Evolutionary conservation across 2,329 filamentous ascomycete genomes (phyloP).

Genomic region (Juglanconis juglandina): DNA sequence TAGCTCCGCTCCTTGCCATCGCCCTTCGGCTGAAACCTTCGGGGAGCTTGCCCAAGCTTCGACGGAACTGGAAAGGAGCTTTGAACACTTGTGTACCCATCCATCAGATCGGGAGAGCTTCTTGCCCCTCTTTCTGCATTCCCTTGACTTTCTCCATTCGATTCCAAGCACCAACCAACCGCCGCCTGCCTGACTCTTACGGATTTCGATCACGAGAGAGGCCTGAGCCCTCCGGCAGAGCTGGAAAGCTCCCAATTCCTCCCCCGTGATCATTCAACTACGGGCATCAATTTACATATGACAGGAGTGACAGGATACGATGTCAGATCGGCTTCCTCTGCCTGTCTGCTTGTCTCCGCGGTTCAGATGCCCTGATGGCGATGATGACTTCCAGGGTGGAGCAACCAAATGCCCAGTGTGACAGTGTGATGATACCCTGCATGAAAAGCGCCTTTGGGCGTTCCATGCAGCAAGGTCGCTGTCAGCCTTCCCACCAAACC

Average conservation of each 20-base stretch:
- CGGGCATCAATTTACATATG: not conserved
- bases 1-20: not conserved
- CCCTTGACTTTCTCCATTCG: not conserved
- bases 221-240: not conserved
- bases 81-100: too few species aligned
- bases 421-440: conserved; percentile 6
- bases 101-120: not conserved
- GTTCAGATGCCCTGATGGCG: too few species aligned
- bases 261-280: not conserved
- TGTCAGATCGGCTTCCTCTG: not conserved
- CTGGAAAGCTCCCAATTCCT: not conserved
- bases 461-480: conserved; percentile 11
- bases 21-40: conserved; percentile 12
- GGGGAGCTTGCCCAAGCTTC: conserved; percentile 1
- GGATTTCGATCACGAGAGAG: not conserved
- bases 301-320: not conserved
- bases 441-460: conserved; percentile 10
- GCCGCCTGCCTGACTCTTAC: not conserved
- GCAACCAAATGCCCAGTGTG: not conserved
- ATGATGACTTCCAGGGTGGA: not conserved
- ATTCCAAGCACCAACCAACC: not conserved
- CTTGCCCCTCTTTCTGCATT: not conserved
- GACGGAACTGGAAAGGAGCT: too few species aligned
- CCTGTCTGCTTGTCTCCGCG: too few species aligned
- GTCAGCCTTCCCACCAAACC: not conserved